Evolutionary conservation across 192 early-diverging fungal genomes (phyloP).

Genomic region (Backusella parvicylindrica): DNA sequence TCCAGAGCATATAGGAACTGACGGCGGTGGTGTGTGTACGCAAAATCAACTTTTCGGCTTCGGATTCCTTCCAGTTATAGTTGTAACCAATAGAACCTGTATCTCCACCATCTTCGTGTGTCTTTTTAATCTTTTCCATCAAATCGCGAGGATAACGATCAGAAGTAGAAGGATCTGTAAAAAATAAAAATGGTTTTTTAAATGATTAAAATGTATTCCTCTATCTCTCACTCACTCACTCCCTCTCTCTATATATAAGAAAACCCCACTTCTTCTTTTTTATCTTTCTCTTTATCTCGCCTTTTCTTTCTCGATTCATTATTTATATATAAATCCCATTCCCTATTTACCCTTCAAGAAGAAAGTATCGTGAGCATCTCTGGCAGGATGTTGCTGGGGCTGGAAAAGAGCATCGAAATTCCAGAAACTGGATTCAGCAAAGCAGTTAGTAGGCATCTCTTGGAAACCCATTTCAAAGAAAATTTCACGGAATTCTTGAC

Average conservation of each 20-base stretch:
- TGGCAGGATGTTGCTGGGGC: conserved; percentile 96
- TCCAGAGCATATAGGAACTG: conserved; percentile 87
- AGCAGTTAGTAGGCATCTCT: conserved; percentile 98
- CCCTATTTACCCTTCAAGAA: conserved; percentile 54
- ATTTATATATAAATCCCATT: neutral
- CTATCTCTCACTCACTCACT: no score
- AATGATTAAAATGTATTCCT: neutral
- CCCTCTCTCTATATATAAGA: neutral
- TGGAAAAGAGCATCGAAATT: conserved; percentile 99
- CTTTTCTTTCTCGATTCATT: neutral
- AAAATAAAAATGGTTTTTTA: conserved; percentile 12
- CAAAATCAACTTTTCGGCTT: conserved; percentile 90
- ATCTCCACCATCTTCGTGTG: conserved; percentile 92
- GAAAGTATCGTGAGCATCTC: conserved; percentile 85
- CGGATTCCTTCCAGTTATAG: conserved; percentile 88
- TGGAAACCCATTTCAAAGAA: conserved; percentile 99
- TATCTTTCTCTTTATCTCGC: neutral
- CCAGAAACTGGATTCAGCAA: conserved; percentile 98
- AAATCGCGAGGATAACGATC: conserved; percentile 82
- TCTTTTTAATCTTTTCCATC: conserved; percentile 86
- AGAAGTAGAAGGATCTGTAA: conserved; percentile 62
- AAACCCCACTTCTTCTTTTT: neutral
- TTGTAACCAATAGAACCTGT: conserved; percentile 91
- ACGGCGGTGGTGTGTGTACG: conserved; percentile 98
- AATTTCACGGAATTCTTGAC: conserved; percentile 97